A percentile compares a stretch with the other conserved stretches of the same genome.
Evolutionary conservation across 768 basidiomycete genomes (phyloP).

Genomic region (Lactarius hatsudake): DNA sequence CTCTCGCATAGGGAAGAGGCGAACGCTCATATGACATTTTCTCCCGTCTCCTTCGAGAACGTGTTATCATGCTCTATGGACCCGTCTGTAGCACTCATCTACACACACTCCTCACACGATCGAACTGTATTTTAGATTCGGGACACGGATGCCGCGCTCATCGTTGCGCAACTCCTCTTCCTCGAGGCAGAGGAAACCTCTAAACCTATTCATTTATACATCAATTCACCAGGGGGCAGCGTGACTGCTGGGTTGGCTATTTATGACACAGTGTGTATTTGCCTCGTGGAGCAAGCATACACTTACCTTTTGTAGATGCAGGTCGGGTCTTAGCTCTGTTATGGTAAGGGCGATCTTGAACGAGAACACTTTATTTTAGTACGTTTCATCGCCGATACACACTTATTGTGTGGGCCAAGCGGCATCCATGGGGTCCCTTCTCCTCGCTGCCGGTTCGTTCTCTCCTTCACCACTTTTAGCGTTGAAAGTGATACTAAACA

Average conservation of each 20-base stretch:
- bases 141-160: constrained; percentile 83
- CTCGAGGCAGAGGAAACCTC: constrained; percentile 93
- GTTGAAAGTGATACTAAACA: background rate
- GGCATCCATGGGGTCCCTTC: constrained; percentile 92
- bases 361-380: constrained; percentile 38
- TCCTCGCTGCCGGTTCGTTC: constrained; percentile 72
- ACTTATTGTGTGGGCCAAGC: constrained; percentile 96
- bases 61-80: constrained; percentile 94
- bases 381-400: constrained; percentile 91
- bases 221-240: constrained; percentile 94
- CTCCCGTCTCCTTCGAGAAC: constrained; percentile 86
- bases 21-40: constrained; percentile 96
- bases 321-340: constrained; percentile 53
- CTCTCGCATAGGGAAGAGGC: constrained; percentile 60
- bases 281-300: background rate
- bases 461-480: background rate
- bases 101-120: background rate
- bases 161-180: constrained; percentile 91
- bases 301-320: constrained; percentile 34
- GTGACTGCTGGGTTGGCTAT: constrained; percentile 96
- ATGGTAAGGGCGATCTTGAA: background rate
- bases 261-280: constrained; percentile 81
- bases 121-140: constrained; percentile 59
- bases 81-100: constrained; percentile 53
- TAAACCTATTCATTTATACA: constrained; percentile 94